phyloP scores from a whole-genome alignment of 2,329 filamentous ascomycete genomes.

The Volutella citrinella region DNA sequence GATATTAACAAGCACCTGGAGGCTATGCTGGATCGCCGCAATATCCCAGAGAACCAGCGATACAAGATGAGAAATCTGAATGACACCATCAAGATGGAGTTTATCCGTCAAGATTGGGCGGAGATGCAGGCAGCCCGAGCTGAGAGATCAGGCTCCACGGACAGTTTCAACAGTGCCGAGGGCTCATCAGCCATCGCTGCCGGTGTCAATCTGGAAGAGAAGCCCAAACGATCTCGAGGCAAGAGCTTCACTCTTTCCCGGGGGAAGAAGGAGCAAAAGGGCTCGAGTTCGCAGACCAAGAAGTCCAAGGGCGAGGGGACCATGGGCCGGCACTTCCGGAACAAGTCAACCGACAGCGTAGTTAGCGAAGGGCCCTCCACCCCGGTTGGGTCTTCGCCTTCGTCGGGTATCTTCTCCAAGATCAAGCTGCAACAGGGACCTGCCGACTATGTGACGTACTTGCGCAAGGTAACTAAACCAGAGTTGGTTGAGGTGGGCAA shows the following conservation, averaged over 20 bases:
- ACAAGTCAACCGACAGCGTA: constrained; percentile 70
- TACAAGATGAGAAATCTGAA: constrained; percentile 92
- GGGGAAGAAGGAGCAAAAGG: constrained; percentile 57
- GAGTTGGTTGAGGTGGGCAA: constrained; percentile 89
- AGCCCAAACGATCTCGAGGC: constrained; percentile 46
- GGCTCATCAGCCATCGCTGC: constrained; percentile 31
- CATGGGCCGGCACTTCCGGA: constrained; percentile 62
- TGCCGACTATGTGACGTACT: constrained; percentile 80
- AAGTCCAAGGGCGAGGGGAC: constrained; percentile 67
- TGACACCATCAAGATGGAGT: constrained; percentile 89
- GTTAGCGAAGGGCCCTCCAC: constrained; percentile 56
- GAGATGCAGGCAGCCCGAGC: constrained; percentile 56
- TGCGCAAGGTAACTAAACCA: constrained; percentile 77
- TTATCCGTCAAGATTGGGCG: constrained; percentile 84
- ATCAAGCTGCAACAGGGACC: constrained; percentile 73
- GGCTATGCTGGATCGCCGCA: constrained; percentile 74
- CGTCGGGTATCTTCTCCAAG: constrained; percentile 60
- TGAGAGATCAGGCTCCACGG: constrained; percentile 43
- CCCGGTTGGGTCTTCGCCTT: constrained; percentile 51
- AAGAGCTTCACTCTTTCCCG: constrained; percentile 74
- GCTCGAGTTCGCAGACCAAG: constrained; percentile 67
- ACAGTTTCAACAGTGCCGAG: constrained; percentile 37
- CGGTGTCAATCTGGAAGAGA: constrained; percentile 44
- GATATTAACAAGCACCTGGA: constrained; percentile 58
- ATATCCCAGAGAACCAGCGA: constrained; percentile 90